A percentile compares a stretch with the other conserved stretches of the same genome.
Evolutionary conservation across 176 grass and related monocot species (phyloP).

Genomic region (Coix lacrymajobi): DNA sequence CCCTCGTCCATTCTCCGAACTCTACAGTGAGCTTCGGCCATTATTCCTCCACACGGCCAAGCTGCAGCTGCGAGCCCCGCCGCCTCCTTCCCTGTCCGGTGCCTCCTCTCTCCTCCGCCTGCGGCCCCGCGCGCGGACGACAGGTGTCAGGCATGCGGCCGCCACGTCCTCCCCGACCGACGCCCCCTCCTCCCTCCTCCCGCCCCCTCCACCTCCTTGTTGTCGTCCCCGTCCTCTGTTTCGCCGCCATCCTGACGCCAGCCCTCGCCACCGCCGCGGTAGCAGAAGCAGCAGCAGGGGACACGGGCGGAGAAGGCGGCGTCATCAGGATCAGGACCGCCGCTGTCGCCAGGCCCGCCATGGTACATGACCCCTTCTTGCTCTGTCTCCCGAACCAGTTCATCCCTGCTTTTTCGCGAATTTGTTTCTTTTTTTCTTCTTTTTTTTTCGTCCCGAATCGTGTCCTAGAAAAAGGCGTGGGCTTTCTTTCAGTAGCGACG

Average conservation of each 20-base stretch:
- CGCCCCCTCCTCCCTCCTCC: background rate
- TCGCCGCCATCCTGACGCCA: background rate
- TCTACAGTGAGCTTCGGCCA: background rate
- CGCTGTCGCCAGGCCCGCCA: background rate
- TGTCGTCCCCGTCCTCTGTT: background rate
- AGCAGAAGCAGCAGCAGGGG: background rate
- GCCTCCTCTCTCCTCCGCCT: background rate
- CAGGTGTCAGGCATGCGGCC: slow-evolving; percentile 27
- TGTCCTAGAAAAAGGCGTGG: background rate
- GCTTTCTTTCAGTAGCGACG: background rate
- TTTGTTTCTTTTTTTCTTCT: background rate
- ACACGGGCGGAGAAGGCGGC: background rate
- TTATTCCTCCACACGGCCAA: background rate
- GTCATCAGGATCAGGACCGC: background rate
- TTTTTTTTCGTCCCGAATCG: background rate
- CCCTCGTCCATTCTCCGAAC: no score
- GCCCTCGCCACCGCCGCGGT: background rate
- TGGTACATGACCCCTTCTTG: background rate
- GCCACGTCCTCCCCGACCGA: background rate
- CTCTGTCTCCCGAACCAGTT: background rate
- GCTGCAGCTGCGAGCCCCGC: background rate
- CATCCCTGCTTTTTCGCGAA: background rate
- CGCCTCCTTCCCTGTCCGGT: background rate
- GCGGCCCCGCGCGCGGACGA: background rate
- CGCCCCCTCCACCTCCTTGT: background rate